phyloP scores from a whole-genome alignment of 441 rosid species.

The Adansonia gregorii region DNA sequence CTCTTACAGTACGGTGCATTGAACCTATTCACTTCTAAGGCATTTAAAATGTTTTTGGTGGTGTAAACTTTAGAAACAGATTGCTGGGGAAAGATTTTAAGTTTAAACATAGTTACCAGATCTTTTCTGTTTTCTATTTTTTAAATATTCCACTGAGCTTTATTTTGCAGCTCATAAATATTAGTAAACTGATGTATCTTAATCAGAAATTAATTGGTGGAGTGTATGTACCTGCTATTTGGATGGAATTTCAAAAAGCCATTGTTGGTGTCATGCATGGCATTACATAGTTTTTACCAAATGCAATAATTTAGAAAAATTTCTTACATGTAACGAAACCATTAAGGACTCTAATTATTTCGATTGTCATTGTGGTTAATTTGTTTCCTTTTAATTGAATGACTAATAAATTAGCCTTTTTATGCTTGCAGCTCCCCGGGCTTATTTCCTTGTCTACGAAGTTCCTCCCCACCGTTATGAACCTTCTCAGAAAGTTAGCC shows the following conservation, averaged over 20 bases:
- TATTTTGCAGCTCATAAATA: neutral
- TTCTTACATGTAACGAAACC: neutral
- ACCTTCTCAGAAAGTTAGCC: constrained; percentile 78
- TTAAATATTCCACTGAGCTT: neutral
- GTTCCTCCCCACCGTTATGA: constrained; percentile 87
- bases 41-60: neutral
- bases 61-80: neutral
- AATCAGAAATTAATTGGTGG: neutral
- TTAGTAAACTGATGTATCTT: neutral
- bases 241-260: neutral
- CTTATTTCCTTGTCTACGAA: constrained; percentile 80
- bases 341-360: neutral
- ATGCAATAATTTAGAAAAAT: neutral
- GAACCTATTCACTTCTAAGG: neutral
- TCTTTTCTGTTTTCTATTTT: neutral
- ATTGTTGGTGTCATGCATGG: neutral
- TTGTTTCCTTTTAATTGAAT: neutral
- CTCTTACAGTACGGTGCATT: neutral
- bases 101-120: constrained; percentile 1
- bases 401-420: neutral
- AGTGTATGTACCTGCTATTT: neutral
- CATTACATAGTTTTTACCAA: neutral
- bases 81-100: neutral
- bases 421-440: constrained; percentile 78
- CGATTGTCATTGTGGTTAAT: neutral